Base-by-base conservation (phyloP, 73 alveolate genomes). In the Blepharisma stoltei region DNA sequence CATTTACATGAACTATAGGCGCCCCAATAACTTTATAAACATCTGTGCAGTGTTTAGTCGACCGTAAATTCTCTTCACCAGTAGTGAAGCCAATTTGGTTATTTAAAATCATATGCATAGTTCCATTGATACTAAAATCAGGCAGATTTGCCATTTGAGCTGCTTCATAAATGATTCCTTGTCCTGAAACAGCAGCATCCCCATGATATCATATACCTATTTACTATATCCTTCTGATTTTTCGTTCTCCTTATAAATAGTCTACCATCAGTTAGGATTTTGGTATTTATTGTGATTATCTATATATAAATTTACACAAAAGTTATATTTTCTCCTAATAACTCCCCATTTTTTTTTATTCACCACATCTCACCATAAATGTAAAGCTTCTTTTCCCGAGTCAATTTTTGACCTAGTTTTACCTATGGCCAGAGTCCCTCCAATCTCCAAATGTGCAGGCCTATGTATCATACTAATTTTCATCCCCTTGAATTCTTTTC, bases 51-150 rank as follows among this genome's bases (percentile, higher is more conserved):
- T 73, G 73, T 7, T 79, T 80, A 60, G 83, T 52, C 0, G 91
- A 83, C 48, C 95, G 37, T 6, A 77, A 76, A 20, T 88, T 86
- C 0, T 25, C 27, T 7, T 77, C 14, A 43, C 87, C 83, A 4
- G 98, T 92, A 43, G 98, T 94, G 77, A 92, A 94, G 4, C 99
- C 99, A 49, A 94, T 93, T 86, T 94, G 92, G 71, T 94, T 94
- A 85, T 94, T 94, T 47, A 90, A 94, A 41, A 94, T 89, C 70
- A 94, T 87, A 69, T 94, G 99, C 43, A 93, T 85, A 37, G 96
- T 85, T 44, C 99, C 99, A 25, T 94, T 95, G 27, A 88, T 89
- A 20, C 82, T 60, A 82, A 84, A 94, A 73, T 93, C 92, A 48
- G 20, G 71, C 49, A 94, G 87, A 43, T 93, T 90, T 48, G 84